phyloP scores from a whole-genome alignment of 371 early-diverging fungal species.

The Phascolomyces articulosus region DNA sequence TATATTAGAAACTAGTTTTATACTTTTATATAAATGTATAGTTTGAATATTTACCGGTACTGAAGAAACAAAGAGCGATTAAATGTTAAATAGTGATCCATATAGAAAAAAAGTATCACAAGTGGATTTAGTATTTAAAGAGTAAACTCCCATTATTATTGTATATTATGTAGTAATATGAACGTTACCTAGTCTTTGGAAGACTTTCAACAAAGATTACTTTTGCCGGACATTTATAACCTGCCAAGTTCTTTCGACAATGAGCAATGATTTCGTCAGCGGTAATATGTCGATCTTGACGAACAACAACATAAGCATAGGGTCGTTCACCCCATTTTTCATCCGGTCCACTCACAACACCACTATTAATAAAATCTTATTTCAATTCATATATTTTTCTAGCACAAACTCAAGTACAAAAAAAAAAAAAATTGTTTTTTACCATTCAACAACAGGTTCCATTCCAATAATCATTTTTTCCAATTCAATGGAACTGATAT shows the following conservation, averaged over 20 bases:
- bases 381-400: too few species aligned
- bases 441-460: constrained; percentile 64
- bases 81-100: too few species aligned
- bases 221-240: constrained; percentile 48
- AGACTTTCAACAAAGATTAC: constrained; percentile 29
- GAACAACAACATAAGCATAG: constrained; percentile 63
- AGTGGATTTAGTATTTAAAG: too few species aligned
- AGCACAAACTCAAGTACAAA: too few species aligned
- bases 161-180: not conserved
- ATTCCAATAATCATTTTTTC: constrained; percentile 63
- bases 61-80: too few species aligned
- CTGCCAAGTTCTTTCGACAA: constrained; percentile 56
- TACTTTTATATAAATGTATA: too few species aligned
- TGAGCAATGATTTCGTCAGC: constrained; percentile 40
- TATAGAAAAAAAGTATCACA: too few species aligned
- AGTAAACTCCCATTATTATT: not conserved
- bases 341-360: constrained; percentile 65
- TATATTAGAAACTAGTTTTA: too few species aligned
- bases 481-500: constrained; percentile 71
- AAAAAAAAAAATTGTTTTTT: too few species aligned
- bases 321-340: constrained; percentile 77
- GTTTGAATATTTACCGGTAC: too few species aligned
- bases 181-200: constrained; percentile 35
- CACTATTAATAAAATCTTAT: constrained; percentile 17
- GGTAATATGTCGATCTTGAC: constrained; percentile 31